A percentile compares a stretch with the other conserved stretches of the same genome.
These are phyloP conservation scores for Lyophyllum atratum DNA, from an alignment of 768 basidiomycete genomes.

Conservation along the genomic window DNA sequence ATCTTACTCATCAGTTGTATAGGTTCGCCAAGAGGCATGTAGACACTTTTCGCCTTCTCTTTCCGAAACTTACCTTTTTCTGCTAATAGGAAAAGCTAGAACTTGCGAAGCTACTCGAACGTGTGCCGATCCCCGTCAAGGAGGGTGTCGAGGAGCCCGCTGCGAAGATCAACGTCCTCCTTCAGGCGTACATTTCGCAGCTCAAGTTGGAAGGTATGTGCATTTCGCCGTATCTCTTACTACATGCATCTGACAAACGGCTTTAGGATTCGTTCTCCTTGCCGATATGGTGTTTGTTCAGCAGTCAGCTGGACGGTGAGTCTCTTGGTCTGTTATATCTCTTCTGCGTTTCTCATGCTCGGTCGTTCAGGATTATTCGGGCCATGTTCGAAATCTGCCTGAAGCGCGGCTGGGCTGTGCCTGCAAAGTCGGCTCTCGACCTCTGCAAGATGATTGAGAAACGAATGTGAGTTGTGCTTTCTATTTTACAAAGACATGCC, in stretches of 20 bases:
- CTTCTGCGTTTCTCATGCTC: not conserved
- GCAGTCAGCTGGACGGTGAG: slow-evolving; percentile 90
- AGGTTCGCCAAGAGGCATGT: slow-evolving; percentile 68
- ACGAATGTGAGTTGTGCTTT: slow-evolving; percentile 58
- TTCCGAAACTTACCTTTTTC: slow-evolving; percentile 20
- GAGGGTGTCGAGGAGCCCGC: slow-evolving; percentile 95
- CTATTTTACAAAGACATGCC: not conserved
- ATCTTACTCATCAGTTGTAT: slow-evolving; percentile 2
- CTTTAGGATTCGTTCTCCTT: slow-evolving; percentile 74
- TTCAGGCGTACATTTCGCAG: slow-evolving; percentile 93
- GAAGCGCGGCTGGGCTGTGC: slow-evolving; percentile 97
- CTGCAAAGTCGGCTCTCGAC: slow-evolving; percentile 87
- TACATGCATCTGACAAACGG: not conserved
- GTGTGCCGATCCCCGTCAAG: slow-evolving; percentile 96
- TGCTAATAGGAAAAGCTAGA: slow-evolving; percentile 74
- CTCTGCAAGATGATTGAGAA: slow-evolving; percentile 97
- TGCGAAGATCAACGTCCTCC: slow-evolving; percentile 94
- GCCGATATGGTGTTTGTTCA: slow-evolving; percentile 97
- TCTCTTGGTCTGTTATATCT: not conserved
- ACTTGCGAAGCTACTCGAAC: slow-evolving; percentile 84
- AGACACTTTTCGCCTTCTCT: slow-evolving; percentile 15
- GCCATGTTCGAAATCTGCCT: slow-evolving; percentile 98
- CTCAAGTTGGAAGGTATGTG: slow-evolving; percentile 82
- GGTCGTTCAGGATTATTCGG: slow-evolving; percentile 69
- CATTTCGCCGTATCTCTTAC: not conserved